Conservation (phyloP, 768 basidiomycete genomes). For the Scleroderma bovista region DNA sequence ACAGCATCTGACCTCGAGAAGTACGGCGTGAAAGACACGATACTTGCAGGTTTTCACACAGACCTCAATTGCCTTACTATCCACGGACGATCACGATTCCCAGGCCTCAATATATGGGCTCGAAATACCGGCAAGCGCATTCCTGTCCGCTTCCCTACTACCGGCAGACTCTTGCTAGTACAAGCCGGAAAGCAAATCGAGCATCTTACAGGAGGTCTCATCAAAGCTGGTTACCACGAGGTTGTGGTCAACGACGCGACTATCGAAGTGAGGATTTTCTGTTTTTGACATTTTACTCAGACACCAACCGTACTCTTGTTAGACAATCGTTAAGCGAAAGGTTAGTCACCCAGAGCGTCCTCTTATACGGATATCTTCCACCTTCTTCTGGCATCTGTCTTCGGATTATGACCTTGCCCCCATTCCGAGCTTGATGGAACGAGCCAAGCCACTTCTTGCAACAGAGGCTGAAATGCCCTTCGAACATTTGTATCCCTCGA, state of each 20-base stretch:
- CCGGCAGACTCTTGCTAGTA: constrained; percentile 77
- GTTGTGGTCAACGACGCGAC: constrained; percentile 87
- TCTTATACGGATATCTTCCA: constrained; percentile 90
- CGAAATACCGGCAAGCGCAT: constrained; percentile 90
- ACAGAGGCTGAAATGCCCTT: constrained; percentile 27
- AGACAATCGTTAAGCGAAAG: constrained; percentile 64
- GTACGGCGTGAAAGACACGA: constrained; percentile 73
- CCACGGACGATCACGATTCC: constrained; percentile 80
- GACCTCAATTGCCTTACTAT: constrained; percentile 95
- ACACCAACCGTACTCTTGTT: neutral
- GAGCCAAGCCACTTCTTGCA: constrained; percentile 38
- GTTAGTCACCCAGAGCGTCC: constrained; percentile 66
- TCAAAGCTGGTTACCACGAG: constrained; percentile 93
- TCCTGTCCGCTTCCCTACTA: constrained; percentile 77
- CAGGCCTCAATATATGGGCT: constrained; percentile 92
- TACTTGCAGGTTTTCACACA: constrained; percentile 91
- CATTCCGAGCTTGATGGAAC: constrained; percentile 47
- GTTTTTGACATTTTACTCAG: neutral
- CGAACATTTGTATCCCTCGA: constrained; percentile 47
- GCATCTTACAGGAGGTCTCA: constrained; percentile 74
- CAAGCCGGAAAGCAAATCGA: constrained; percentile 97
- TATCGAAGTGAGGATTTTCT: constrained; percentile 45
- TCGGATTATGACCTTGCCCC: constrained; percentile 78
- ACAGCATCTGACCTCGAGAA: constrained; percentile 87
- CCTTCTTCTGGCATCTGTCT: constrained; percentile 92